Conservation (phyloP, 768 basidiomycete genomes). For the Pleurotus djamor region DNA sequence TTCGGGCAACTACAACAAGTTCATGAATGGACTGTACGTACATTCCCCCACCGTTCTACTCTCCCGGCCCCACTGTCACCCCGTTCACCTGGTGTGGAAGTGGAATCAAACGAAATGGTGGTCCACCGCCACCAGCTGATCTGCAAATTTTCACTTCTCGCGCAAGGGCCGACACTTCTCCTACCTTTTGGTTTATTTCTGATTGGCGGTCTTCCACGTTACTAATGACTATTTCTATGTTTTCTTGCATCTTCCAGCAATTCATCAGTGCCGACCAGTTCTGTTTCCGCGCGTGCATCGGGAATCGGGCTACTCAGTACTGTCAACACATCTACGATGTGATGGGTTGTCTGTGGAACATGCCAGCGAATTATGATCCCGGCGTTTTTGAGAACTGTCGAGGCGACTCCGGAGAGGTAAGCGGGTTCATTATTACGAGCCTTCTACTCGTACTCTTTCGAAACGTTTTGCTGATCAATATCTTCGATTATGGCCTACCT, state of each 20-base stretch:
- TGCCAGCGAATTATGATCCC: slow-evolving; percentile 47
- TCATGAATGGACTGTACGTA: slow-evolving; percentile 69
- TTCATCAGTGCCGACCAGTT: slow-evolving; percentile 60
- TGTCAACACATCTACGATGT: slow-evolving; percentile 63
- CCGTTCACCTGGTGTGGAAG: neutral
- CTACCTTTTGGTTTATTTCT: neutral
- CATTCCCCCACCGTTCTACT: neutral
- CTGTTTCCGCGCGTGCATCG: slow-evolving; percentile 72
- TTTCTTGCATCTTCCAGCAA: slow-evolving; percentile 34
- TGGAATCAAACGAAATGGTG: neutral
- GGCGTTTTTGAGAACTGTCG: slow-evolving; percentile 49
- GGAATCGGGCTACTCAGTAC: slow-evolving; percentile 41
- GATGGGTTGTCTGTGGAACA: slow-evolving; percentile 62
- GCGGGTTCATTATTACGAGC: slow-evolving; percentile 5
- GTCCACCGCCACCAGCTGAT: neutral
- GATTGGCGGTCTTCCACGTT: neutral
- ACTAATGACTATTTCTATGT: neutral
- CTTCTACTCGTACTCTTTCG: neutral
- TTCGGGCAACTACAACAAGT: slow-evolving; percentile 59
- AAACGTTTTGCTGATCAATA: neutral
- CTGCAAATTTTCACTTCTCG: neutral
- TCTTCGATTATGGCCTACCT: neutral
- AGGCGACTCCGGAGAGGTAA: slow-evolving; percentile 49
- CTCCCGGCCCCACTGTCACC: neutral
- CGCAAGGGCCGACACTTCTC: neutral